These are phyloP conservation scores for Blakeslea trispora DNA, from an alignment of 371 early-diverging fungal species.

Conservation along the genomic window DNA sequence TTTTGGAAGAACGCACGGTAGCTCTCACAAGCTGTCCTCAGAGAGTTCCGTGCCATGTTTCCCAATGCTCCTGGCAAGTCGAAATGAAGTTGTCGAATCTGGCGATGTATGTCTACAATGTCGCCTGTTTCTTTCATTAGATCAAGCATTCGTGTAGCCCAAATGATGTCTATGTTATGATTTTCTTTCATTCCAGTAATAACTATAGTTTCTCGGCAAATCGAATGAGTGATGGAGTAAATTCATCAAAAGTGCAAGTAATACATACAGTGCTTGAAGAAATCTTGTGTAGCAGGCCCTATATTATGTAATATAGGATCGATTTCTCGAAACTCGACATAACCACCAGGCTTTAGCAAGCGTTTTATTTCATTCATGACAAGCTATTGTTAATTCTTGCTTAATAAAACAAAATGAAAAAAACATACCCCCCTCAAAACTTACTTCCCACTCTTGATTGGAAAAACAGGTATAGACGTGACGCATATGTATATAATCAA, in stretches of 20 bases:
- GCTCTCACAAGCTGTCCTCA: slow-evolving; percentile 19
- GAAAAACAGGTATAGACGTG: slow-evolving; percentile 45
- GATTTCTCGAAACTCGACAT: slow-evolving; percentile 55
- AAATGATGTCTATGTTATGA: slow-evolving; percentile 30
- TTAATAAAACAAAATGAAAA: no score
- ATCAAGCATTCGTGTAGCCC: slow-evolving; percentile 27
- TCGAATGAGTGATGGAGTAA: not conserved
- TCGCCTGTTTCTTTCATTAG: slow-evolving; percentile 20
- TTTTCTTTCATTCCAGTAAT: slow-evolving; percentile 17
- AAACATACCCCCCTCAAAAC: not conserved
- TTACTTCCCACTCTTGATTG: slow-evolving; percentile 35
- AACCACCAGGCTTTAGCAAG: slow-evolving; percentile 60
- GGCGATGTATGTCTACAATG: slow-evolving; percentile 37
- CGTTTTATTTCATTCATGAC: slow-evolving; percentile 34
- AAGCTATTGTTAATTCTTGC: slow-evolving; percentile 4
- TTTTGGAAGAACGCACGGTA: slow-evolving; percentile 16
- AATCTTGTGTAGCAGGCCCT: slow-evolving; percentile 40
- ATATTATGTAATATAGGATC: slow-evolving; percentile 48
- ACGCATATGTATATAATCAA: slow-evolving; percentile 62
- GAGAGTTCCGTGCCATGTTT: slow-evolving; percentile 14
- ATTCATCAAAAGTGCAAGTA: not conserved
- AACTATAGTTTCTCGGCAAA: no score
- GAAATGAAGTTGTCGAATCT: slow-evolving; percentile 22
- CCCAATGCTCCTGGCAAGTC: slow-evolving; percentile 23
- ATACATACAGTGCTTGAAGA: slow-evolving; percentile 29